Evolutionary conservation across 768 basidiomycete genomes (phyloP).

Genomic region (Rhodotorula sphaerocarpa): DNA sequence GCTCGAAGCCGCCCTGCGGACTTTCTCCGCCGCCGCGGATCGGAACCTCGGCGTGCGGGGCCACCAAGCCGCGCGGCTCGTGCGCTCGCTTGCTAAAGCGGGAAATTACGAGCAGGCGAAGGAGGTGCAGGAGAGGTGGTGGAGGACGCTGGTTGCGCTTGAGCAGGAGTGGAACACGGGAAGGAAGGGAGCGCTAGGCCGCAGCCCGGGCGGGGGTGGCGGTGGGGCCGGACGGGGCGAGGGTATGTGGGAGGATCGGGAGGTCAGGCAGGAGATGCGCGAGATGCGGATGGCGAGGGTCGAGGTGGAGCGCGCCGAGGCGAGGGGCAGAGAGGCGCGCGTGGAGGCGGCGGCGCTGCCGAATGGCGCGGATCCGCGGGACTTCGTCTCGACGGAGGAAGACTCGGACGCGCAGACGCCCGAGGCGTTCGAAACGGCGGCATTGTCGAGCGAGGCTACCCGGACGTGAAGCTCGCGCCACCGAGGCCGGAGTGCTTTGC

Average conservation of each 20-base stretch:
- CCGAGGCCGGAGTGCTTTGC: too few relatives aligned
- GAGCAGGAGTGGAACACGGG: not conserved
- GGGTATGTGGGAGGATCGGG: conserved; percentile 4
- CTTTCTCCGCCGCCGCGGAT: conserved; percentile 2
- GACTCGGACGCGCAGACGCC: too few relatives aligned
- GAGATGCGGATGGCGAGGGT: conserved; percentile 16
- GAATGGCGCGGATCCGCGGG: too few relatives aligned
- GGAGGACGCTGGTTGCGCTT: not conserved
- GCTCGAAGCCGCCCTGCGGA: conserved; percentile 20
- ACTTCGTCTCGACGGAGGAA: too few relatives aligned
- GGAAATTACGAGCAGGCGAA: conserved; percentile 21
- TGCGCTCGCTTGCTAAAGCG: not conserved
- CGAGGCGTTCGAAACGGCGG: too few relatives aligned
- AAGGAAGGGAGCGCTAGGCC: too few relatives aligned
- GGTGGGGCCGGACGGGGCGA: not conserved
- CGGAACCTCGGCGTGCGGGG: not conserved
- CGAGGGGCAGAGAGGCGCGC: not conserved
- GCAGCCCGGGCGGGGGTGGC: too few relatives aligned
- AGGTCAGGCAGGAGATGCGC: conserved; percentile 2
- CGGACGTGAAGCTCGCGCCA: too few relatives aligned
- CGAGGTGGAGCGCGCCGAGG: not conserved
- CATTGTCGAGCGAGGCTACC: too few relatives aligned
- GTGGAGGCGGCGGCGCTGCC: too few relatives aligned
- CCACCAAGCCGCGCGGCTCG: not conserved
- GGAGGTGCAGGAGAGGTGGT: conserved; percentile 18